Base-by-base conservation (phyloP, 805 yeast species). In the Suhomyces sp. region DNA sequence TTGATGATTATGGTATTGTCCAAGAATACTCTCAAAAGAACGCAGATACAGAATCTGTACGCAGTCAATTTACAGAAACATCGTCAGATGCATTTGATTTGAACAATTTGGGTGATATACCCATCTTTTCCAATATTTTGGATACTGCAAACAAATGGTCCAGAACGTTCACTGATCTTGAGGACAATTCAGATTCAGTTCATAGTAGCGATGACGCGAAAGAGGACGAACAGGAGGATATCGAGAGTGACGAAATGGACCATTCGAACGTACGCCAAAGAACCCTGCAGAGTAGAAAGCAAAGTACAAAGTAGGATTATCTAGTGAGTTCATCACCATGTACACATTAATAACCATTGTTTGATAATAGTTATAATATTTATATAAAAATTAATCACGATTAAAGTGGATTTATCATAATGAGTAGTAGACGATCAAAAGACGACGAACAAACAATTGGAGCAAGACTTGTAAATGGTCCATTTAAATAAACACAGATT, bases 1-100 rank as follows among this genome's bases (percentile, higher is more conserved):
- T 65, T 38, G 63, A 60, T 10, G 72, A 66, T 42, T 67, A 54
- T 39, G 54, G 53, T 26, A 43, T 49, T 31, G 56, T 65, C 30
- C 62, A 63, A 37, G 48, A 51, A 36, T 62, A 54, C 44, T 36
- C 40, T 16, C 39, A 36, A 13, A 22, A 19, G 19, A 20, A 35
- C 9, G 20, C 28, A 3, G 40, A 37, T n/a, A 22, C 26, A 14
- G 33, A 26, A 9, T 38, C 33, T 10, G 22, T 29, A 13, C 13
- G 14, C 14, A 26, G 16, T 16, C 20, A 16, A 6, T 13, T 31
- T n/a, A 21, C 27, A 31, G 25, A 25, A 14, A 36, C 29, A 8
- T 25, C 42, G 3, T 24, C 22, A 6, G 42, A 37, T 7, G 33
- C 42, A 13, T 42, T 42, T 19, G 34, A 40, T 10, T 43, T 49